Evolutionary conservation across 345 rosid genomes (phyloP).

Genomic region (Eucalyptus melliodora): DNA sequence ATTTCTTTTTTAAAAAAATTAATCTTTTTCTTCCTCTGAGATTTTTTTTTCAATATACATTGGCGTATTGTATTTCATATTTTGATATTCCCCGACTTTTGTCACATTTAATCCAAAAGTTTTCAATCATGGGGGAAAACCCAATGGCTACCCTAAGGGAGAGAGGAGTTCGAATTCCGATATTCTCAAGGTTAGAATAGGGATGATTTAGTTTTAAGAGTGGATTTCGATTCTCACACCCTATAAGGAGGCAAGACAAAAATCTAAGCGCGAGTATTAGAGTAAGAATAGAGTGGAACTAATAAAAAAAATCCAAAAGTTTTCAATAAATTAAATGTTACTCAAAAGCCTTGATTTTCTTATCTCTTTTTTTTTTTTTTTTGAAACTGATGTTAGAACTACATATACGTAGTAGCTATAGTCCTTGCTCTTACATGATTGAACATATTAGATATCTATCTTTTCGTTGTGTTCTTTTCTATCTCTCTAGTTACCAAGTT

Average conservation of each 20-base stretch:
- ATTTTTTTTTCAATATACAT: background rate
- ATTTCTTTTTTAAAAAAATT: no score
- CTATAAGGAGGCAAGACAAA: fast-evolving
- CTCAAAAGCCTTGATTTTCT: background rate
- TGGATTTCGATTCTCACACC: no score
- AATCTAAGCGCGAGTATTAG: fast-evolving
- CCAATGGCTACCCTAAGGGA: no score
- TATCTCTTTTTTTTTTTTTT: background rate
- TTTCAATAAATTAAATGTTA: background rate
- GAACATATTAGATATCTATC: background rate
- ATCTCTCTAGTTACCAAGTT: background rate
- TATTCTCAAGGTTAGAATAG: no score
- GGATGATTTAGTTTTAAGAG: no score
- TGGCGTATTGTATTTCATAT: background rate
- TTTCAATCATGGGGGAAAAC: background rate
- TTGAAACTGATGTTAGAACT: background rate
- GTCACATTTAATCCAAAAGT: background rate
- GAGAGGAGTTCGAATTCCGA: no score
- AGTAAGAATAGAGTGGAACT: fast-evolving
- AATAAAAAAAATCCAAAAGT: background rate
- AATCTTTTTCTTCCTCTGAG: no score
- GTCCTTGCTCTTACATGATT: background rate
- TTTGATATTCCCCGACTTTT: background rate
- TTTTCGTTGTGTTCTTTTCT: background rate
- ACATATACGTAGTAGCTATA: background rate